Percentiles rank a stretch among this genome's conserved stretches.
Conservation (phyloP, 2,329 filamentous ascomycete species). For the Claviceps pazoutovae region DNA sequence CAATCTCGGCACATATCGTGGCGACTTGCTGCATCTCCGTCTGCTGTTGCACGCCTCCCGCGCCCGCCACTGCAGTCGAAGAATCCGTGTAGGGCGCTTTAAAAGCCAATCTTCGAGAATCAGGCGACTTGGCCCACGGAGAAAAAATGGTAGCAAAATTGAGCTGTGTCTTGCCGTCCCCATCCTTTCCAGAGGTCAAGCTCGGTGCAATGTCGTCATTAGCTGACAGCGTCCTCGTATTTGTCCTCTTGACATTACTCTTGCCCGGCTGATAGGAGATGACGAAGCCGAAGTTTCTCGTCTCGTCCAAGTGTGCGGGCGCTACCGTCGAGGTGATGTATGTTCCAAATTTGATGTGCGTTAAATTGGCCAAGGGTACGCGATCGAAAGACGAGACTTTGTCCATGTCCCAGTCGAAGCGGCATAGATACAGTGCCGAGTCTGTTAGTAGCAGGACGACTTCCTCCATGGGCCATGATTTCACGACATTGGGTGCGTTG, state of each 20-base stretch:
- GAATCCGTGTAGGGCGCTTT: constrained; percentile 42
- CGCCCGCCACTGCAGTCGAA: constrained; percentile 38
- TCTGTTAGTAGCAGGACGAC: constrained; percentile 79
- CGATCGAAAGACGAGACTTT: constrained; percentile 89
- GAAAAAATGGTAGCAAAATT: constrained; percentile 30
- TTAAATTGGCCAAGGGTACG: constrained; percentile 61
- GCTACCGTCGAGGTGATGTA: constrained; percentile 87
- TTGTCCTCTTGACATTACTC: constrained; percentile 61
- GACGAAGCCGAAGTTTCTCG: constrained; percentile 71
- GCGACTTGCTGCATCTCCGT: constrained; percentile 43
- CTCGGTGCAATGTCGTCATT: constrained; percentile 20
- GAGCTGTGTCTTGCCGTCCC: constrained; percentile 14
- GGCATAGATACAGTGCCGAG: constrained; percentile 71
- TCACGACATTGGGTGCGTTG: constrained; percentile 52
- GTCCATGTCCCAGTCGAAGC: constrained; percentile 89
- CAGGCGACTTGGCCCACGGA: constrained; percentile 19
- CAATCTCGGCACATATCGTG: constrained; percentile 63
- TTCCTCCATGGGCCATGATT: constrained; percentile 68
- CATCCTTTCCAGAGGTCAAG: constrained; percentile 9
- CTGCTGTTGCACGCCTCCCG: constrained; percentile 29
- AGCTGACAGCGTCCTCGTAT: constrained; percentile 66
- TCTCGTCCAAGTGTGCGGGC: constrained; percentile 59
- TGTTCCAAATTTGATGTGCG: constrained; percentile 61
- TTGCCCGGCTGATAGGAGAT: constrained; percentile 62
- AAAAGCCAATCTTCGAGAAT: constrained; percentile 34